These are phyloP conservation scores for Kodamaea restingae DNA, from an alignment of 805 yeast genomes.

Conservation along the genomic window DNA sequence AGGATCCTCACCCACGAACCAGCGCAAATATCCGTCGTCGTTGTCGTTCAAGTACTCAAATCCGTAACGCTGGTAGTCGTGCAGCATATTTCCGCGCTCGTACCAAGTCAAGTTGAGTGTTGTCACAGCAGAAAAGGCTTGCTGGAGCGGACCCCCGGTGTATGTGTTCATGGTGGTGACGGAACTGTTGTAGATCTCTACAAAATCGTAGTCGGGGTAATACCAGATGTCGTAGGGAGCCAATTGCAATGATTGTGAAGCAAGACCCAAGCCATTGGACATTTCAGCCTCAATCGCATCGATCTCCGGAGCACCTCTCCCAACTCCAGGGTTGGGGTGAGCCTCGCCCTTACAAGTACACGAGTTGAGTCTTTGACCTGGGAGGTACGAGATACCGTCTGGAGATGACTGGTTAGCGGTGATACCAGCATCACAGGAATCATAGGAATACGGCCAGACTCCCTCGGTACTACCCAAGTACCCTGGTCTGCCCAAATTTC, in stretches of 20 bases:
- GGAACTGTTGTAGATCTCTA: slow-evolving; percentile 65
- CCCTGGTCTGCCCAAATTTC: slow-evolving; percentile 91
- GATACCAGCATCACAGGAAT: slow-evolving; percentile 87
- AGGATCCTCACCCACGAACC: slow-evolving; percentile 82
- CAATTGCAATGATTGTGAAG: slow-evolving; percentile 87
- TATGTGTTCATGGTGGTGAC: slow-evolving; percentile 81
- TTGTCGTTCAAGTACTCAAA: slow-evolving; percentile 70
- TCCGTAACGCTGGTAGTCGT: slow-evolving; percentile 67
- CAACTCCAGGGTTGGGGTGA: slow-evolving; percentile 83
- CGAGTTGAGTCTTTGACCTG: slow-evolving; percentile 73
- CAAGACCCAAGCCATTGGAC: slow-evolving; percentile 60
- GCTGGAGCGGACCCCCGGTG: slow-evolving; percentile 91
- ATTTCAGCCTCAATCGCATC: slow-evolving; percentile 87
- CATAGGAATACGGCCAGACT: slow-evolving; percentile 91
- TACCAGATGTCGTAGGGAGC: slow-evolving; percentile 97
- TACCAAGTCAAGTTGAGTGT: slow-evolving; percentile 83
- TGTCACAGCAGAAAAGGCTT: slow-evolving; percentile 82
- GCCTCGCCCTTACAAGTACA: slow-evolving; percentile 82
- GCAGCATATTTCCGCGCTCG: slow-evolving; percentile 51
- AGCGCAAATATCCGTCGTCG: slow-evolving; percentile 69
- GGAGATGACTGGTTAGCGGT: slow-evolving; percentile 89
- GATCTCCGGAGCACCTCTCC: slow-evolving; percentile 95
- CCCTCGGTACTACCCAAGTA: slow-evolving; percentile 85
- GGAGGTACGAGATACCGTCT: slow-evolving; percentile 83
- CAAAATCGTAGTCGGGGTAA: slow-evolving; percentile 77